Base-by-base conservation (phyloP, 164 flowering plant species). In the Malania oleifera region DNA sequence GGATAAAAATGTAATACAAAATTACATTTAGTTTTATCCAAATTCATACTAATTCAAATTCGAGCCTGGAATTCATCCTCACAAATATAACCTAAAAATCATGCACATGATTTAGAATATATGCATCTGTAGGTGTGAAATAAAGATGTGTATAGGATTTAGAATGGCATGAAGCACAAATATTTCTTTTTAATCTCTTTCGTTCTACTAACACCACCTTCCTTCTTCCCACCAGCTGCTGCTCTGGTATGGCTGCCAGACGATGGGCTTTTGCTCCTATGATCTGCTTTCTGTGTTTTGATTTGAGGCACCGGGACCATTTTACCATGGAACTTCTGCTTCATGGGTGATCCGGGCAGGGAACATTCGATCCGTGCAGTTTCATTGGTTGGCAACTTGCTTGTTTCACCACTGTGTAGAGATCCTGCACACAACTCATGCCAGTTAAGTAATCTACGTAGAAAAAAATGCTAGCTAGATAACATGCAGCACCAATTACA, bases 91-190 rank as follows among this genome's bases (percentile, higher is more conserved):
- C n/a, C n/a, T n/a, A n/a, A n/a, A n/a, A n/a, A n/a, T n/a, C n/a
- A n/a, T n/a, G n/a, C n/a, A n/a, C n/a, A n/a, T n/a, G n/a, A n/a
- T n/a, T n/a, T n/a, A n/a, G n/a, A n/a, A n/a, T n/a, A n/a, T n/a
- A n/a, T n/a, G n/a, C n/a, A n/a, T n/a, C n/a, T n/a, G n/a, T n/a
- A n/a, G n/a, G n/a, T n/a, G n/a, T n/a, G n/a, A n/a, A n/a, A n/a
- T n/a, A n/a, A n/a, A n/a, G n/a, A n/a, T n/a, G n/a, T n/a, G n/a
- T 17, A 26, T 25, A 24, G 34, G 47, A 52, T 20, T 63, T 75
- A 71, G 50, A 67, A 73, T 24, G 74, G 65, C 57, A 68, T 7
- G 65, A 73, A 79, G 68, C 86, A 82, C 25, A 66, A 63, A 47
- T 51, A 79, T 46, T 71, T 75, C 62, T 49, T 66, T 61, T 44